Base-by-base conservation (phyloP, 2,329 filamentous ascomycete species). In the Hymenotorrendiella dingleyae region DNA sequence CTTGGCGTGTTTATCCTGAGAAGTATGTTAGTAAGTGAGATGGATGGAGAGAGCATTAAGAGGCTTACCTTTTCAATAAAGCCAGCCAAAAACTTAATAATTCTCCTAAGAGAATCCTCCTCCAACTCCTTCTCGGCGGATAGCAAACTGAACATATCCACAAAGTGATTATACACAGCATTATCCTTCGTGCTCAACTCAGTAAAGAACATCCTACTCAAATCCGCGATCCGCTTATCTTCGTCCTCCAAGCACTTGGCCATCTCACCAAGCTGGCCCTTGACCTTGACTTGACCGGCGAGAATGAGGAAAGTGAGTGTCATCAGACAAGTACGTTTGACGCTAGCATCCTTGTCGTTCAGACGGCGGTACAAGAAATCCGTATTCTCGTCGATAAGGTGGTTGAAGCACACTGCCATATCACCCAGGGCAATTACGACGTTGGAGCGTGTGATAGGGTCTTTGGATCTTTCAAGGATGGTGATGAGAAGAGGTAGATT, bases 391-490 rank as follows among this genome's bases (percentile, higher is more conserved):
- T 98, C 94, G 55, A 98, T 96, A 37, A 98, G 78, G 60, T 98
- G 93, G 61, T 98, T 98, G 75, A 98, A 98, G 74, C 90, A 96
- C 17, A 98, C 93, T 0, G 94, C 94, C 93, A 98, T 98, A 62
- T 98, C 93, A 28, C 93, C 93, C 0, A 98, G 79, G 0, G 93
- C 91, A 55, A 98, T 94, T 14, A 98, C 94, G 8, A 94, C 87
- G 61, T 98, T 98, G 56, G 87, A 94, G 39, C 93, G 83, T 28
- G 94, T 91, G 14, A 90, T 94, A 1, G 94, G 85, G 57, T 96
- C 88, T 23, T 87, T 79, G 2, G 89, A 96, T 22, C 89, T 83
- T 67, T 98, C 93, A 72, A 98, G 90, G 57, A 98, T 97, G 12
- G 91, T 97, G 65, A 98, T 95, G 46, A 98, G 81, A 3, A 98